These are phyloP conservation scores for Talaromyces islandicus DNA, from an alignment of 2,329 filamentous ascomycete genomes.

Conservation along the genomic window DNA sequence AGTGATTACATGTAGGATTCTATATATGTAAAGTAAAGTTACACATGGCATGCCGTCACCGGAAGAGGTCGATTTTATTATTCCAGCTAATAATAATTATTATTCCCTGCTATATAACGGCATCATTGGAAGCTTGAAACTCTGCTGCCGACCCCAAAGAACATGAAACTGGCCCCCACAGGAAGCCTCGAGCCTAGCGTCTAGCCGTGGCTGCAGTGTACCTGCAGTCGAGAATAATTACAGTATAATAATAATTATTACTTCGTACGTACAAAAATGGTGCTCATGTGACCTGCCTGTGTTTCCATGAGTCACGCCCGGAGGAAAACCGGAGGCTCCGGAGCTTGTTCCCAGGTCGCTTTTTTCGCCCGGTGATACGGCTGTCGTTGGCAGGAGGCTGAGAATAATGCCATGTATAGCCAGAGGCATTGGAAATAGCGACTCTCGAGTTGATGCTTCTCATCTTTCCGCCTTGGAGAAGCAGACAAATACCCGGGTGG, in stretches of 20 bases:
- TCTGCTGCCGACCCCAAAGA: conserved; percentile 1
- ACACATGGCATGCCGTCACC: not conserved
- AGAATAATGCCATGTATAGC: not conserved
- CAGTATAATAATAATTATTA: not conserved
- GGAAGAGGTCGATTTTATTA: not conserved
- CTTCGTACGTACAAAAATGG: not conserved
- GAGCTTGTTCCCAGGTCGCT: not conserved
- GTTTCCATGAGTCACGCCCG: not conserved
- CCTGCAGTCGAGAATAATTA: not conserved
- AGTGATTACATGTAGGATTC: too few species aligned
- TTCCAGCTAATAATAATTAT: not conserved
- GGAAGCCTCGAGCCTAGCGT: not conserved
- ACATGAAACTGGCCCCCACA: conserved; percentile 10
- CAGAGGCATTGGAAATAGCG: not conserved
- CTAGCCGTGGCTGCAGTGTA: not conserved
- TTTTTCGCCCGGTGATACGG: not conserved
- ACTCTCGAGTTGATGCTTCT: not conserved
- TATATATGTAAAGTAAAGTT: not conserved
- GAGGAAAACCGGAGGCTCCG: not conserved
- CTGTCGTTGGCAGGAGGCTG: not conserved
- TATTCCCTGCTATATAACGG: not conserved
- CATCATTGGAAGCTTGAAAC: not conserved
- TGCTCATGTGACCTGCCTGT: not conserved
- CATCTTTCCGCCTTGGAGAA: not conserved
- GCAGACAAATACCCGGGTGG: not conserved